Base-by-base conservation (phyloP, 2,329 filamentous ascomycete genomes). In the Lanzia echinophila region DNA sequence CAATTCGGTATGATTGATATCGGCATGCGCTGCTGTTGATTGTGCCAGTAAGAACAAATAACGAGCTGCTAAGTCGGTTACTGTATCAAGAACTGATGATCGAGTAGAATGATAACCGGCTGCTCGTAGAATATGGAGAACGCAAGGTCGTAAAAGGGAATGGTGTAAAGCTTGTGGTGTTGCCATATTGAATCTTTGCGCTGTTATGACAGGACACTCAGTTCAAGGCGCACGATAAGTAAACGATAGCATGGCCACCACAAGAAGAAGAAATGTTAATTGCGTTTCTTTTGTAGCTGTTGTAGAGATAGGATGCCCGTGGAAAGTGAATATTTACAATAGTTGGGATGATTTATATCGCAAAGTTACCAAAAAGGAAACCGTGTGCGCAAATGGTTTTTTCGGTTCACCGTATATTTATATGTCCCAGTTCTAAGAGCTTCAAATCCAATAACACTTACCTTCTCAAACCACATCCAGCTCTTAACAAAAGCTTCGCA, bases 91-190 rank as follows among this genome's bases (percentile, higher is more conserved):
- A 6, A 95, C 90, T 3, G 86, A 86, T 2, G 89, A 85, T 52
- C 84, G 84, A 48, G 90, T 88, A 41, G 86, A 79, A 69, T 95
- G 88, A 73, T 95, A 97, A 68, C 92, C 92, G 22, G 90, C 86
- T 31, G 91, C 89, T 66, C 92, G 90, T 49, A 97, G 83, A 65
- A 95, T 92, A 71, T 96, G 90, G 55, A 97, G 82, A 57, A 96
- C 82, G 46, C 86, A 85, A 2, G 92, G 92, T 41, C 90, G 89
- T 54, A 97, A 79, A 59, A 96, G 84, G 57, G 88, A 86, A 71
- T 89, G 86, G 72, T 86, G 80, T 47, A 87, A 75, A 57, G 74
- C 71, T 53, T 72, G 69, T 44, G 72, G 70, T 70, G 76, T 77
- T 54, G 65, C 53, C 66, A 60, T 72, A 43, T 59, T 56, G 44